Base-by-base conservation (phyloP, 257 asterid genomes). In the Ophiorrhiza pumila region DNA sequence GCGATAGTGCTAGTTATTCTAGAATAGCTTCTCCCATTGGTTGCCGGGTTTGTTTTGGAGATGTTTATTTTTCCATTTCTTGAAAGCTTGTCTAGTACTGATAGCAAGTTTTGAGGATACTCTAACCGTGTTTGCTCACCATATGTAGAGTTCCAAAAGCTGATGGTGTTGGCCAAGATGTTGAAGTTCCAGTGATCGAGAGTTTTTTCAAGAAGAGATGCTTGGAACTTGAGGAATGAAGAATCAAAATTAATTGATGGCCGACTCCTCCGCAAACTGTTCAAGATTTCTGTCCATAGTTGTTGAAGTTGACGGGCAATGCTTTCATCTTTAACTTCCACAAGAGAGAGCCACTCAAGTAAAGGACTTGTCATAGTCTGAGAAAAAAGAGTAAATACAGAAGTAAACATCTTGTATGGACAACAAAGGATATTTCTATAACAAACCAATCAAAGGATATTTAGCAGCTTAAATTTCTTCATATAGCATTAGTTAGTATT, bases 121-220 rank as follows among this genome's bases (percentile, higher is more conserved):
- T 90, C 91, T 71, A 88, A 66, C 69, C 73, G 86, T 72, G 57
- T 72, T 81, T 81, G 90, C 56, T 78, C 64, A 27, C 91, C 90
- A 23, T 84, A 91, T 2, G 90, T 88, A 58, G 93, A 84, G 75
- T 92, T 90, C 97, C 97, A 90, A 77, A 85, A 90, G 77, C 67
- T 73, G 42, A 87, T 59, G 52, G 96, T 85, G 29, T 86, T 79
- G 60, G 80, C 82, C 20, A 87, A 88, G 71, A 92, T 85, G 80
- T 79, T 68, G 71, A 82, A 86, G 74, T 88, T 82, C 32, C 85
- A 88, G 74, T 90, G 96, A 65, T 87, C 84, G 4, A 90, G 90
- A 75, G 95, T 80, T 82, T 46, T 84, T 74, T 79, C 90, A 23
- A 91, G 93, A 80, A 88, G 88, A 65, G 82, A 84, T 47, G 68